Conservation (phyloP, 106 monocot genomes). For the Acorus gramineus region DNA sequence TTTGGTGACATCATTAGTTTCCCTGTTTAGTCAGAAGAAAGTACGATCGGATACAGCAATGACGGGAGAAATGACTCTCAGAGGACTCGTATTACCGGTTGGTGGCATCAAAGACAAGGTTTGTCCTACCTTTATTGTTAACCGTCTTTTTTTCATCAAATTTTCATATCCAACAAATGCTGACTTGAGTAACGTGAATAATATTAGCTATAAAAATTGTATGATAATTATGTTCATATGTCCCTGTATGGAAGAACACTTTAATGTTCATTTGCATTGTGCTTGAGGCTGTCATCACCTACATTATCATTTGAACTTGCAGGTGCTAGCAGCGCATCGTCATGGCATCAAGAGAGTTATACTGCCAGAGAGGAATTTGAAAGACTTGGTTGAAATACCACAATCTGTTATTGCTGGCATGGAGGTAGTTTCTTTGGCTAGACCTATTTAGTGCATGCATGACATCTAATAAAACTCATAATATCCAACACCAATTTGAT, state of each 20-base stretch:
- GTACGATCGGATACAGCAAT: slow-evolving; percentile 5
- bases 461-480: too few species aligned
- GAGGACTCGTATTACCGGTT: slow-evolving; percentile 3
- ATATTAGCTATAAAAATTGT: neutral
- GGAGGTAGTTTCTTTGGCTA: too few species aligned
- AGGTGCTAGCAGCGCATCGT: slow-evolving; percentile 5
- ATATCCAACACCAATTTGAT: too few species aligned
- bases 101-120: slow-evolving; percentile 12
- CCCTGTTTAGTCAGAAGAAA: neutral
- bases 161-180: neutral
- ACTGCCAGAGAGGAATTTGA: neutral
- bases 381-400: slow-evolving; percentile 6
- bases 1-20: slow-evolving; percentile 6
- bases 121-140: neutral
- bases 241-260: neutral
- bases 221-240: neutral
- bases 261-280: too few species aligned
- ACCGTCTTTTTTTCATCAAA: neutral
- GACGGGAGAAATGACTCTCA: slow-evolving; percentile 7
- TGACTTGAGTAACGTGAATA: neutral
- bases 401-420: too few species aligned
- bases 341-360: slow-evolving; percentile 7
- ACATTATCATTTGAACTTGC: neutral
- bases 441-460: too few species aligned
- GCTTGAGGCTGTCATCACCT: too few species aligned